A percentile compares a stretch with the other conserved stretches of the same genome.
These are phyloP conservation scores for Penicillium canescens DNA, from an alignment of 495 filamentous ascomycete species.

Conservation along the genomic window DNA sequence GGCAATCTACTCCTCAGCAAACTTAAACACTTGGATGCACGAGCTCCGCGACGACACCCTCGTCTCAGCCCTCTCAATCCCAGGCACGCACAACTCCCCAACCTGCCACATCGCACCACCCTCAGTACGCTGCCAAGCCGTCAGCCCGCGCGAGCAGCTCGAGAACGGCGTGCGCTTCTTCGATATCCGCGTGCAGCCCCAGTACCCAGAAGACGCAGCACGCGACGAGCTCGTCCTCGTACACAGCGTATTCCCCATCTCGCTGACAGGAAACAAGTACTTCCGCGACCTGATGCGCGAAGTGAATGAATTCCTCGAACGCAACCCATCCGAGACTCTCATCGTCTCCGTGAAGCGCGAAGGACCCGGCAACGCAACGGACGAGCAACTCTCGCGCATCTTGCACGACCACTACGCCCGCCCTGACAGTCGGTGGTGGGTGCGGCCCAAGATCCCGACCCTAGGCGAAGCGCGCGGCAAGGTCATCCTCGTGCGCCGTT, in stretches of 20 bases:
- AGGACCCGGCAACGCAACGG: conserved; percentile 75
- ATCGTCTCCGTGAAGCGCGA: conserved; percentile 92
- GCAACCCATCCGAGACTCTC: conserved; percentile 76
- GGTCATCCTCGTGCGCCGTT: conserved; percentile 83
- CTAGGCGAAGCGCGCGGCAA: conserved; percentile 81
- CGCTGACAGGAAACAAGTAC: conserved; percentile 69
- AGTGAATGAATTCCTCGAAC: conserved; percentile 71
- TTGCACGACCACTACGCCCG: conserved; percentile 69
- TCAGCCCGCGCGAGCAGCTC: conserved; percentile 72
- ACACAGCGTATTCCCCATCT: conserved; percentile 78
- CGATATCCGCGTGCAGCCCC: conserved; percentile 78
- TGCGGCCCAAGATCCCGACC: conserved; percentile 72
- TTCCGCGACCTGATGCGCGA: conserved; percentile 70
- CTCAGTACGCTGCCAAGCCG: conserved; percentile 91
- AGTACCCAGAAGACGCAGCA: conserved; percentile 52
- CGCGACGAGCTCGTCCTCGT: conserved; percentile 65
- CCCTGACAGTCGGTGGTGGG: conserved; percentile 71
- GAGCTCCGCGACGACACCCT: conserved; percentile 65
- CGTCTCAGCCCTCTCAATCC: conserved; percentile 82
- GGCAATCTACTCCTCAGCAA: conserved; percentile 72
- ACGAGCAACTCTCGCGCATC: conserved; percentile 73
- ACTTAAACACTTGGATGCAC: conserved; percentile 79
- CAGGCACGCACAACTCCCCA: conserved; percentile 93
- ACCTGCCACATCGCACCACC: conserved; percentile 82
- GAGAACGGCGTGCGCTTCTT: conserved; percentile 92